Conservation (phyloP, 495 filamentous ascomycete species). For the Mycothermus thermophilus region DNA sequence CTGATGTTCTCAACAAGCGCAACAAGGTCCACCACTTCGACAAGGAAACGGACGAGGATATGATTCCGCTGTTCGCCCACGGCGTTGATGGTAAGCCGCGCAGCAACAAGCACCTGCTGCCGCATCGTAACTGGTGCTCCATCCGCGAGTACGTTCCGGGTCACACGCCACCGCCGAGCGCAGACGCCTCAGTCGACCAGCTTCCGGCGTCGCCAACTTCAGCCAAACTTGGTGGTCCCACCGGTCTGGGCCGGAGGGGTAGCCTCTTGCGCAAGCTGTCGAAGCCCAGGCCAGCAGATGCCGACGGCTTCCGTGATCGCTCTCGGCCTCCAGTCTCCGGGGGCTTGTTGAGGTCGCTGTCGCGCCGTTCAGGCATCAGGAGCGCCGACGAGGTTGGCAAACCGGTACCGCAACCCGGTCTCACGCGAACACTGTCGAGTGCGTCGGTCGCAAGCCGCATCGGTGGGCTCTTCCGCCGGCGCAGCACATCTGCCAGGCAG, state of each 20-base stretch:
- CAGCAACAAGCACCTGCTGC: conserved; percentile 84
- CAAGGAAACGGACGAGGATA: conserved; percentile 76
- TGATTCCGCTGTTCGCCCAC: conserved; percentile 81
- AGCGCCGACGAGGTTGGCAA: conserved; percentile 31
- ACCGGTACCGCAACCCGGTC: conserved; percentile 26
- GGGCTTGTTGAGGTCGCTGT: conserved; percentile 25
- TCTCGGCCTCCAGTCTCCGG: conserved; percentile 22
- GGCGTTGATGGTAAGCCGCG: conserved; percentile 80
- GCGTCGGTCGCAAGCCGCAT: conserved; percentile 15
- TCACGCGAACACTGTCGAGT: conserved; percentile 35
- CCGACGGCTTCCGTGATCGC: conserved; percentile 11
- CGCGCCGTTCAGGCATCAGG: conserved; percentile 20
- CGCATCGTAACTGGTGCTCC: conserved; percentile 85
- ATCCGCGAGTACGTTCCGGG: conserved; percentile 73
- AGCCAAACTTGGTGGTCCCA: background rate
- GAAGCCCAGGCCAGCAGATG: background rate
- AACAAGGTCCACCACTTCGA: conserved; percentile 89
- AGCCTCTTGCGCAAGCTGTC: conserved; percentile 27
- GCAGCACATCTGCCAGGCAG: conserved; percentile 33
- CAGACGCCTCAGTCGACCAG: conserved; percentile 31
- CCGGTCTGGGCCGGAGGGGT: conserved; percentile 4
- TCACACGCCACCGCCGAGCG: conserved; percentile 54
- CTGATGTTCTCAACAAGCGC: conserved; percentile 82
- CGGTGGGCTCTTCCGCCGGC: conserved; percentile 37
- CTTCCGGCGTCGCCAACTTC: background rate